Base-by-base conservation (phyloP, 1,284 basidiomycete genomes). In the Apiotrichum siamense region DNA sequence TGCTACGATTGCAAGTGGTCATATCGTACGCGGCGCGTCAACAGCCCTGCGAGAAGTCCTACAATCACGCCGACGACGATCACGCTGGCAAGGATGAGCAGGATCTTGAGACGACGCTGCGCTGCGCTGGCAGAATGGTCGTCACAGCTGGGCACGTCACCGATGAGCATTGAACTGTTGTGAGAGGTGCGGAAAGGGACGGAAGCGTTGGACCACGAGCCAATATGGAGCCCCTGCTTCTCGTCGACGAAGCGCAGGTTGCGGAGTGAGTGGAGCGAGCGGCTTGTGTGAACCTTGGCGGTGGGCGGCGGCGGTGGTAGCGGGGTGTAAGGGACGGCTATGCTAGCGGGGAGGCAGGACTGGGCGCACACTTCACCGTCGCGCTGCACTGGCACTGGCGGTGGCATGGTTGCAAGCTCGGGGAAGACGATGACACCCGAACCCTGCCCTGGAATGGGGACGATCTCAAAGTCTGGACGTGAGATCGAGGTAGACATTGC, bases 41-140 rank as follows among this genome's bases (percentile, higher is more conserved):
- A 42, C 12, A 66, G 49, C 17, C 63, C 65, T 3, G 49, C 63
- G 15, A 66, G 47, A 23, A 66, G 29, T 5, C 65, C 65, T 1
- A 53, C 47, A 17, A 66, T 57, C 26, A 65, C 29, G n/a, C 55
- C 48, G 20, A 65, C 44, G 11, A 54, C 50, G 6, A 60, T n/a
- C 13, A 55, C 18, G 23, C 50, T 50, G n/a, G 46, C 47, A 2
- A 61, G 23, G 18, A 38, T 43, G 20, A 55, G 21, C 4, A 51
- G 20, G 21, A 52, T 35, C 48, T 41, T 50, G 40, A 40, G 38
- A 37, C 48, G 29, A 36, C 49, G 46, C 7, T 29, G 46, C 6
- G 26, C 13, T 3, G 27, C 21, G 6, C 33, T 13, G 9, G 25
- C 15, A 20, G 38, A 7, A 11, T 29, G 52, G 24, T 54, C 40